phyloP scores from a whole-genome alignment of 2,329 filamentous ascomycete genomes.

The Monosporascus sp. region DNA sequence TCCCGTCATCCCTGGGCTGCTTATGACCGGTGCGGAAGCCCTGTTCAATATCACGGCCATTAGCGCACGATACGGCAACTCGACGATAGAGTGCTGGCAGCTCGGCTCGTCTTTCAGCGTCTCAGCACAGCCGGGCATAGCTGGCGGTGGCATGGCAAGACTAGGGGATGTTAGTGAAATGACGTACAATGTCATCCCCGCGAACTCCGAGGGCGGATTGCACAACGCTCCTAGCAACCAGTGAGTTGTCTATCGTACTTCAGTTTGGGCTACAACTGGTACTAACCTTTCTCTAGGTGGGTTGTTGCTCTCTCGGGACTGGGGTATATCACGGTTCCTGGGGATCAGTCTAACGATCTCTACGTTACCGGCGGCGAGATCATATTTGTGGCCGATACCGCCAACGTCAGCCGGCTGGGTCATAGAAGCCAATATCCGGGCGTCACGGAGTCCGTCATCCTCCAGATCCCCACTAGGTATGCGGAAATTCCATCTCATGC shows the following conservation, averaged over 20 bases:
- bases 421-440: conserved; percentile 6
- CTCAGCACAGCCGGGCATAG: conserved; percentile 26
- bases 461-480: conserved; percentile 7
- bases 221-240: conserved; percentile 38
- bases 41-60: conserved; percentile 37
- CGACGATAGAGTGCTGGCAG: conserved; percentile 42
- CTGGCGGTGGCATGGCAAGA: conserved; percentile 23
- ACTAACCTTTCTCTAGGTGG: conserved; percentile 19
- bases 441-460: conserved; percentile 1
- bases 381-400: conserved; percentile 31
- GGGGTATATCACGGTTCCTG: conserved; percentile 36
- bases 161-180: conserved; percentile 29
- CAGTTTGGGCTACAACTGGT: background rate
- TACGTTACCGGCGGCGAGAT: conserved; percentile 32
- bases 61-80: conserved; percentile 29
- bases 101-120: conserved; percentile 28
- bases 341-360: conserved; percentile 25
- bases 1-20: no score
- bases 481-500: conserved; percentile 6
- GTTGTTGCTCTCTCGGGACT: conserved; percentile 32
- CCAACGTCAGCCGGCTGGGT: conserved; percentile 3
- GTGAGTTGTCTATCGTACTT: conserved; percentile 22
- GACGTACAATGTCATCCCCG: conserved; percentile 32
- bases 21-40: no score
- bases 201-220: conserved; percentile 31